Conservation (phyloP, 371 early-diverging fungal genomes). For the Mortierella polycephala region DNA sequence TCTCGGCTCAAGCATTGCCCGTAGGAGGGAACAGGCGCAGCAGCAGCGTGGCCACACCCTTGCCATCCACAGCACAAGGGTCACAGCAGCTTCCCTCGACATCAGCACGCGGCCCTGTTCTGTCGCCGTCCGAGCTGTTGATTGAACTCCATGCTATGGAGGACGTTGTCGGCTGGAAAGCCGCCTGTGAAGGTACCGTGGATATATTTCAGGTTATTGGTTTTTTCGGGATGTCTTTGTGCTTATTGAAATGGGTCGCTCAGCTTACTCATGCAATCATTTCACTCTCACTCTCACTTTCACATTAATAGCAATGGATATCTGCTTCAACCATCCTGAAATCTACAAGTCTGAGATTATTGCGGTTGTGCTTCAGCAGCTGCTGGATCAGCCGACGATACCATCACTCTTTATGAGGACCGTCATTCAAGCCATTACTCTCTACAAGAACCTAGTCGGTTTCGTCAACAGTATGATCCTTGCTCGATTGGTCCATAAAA, state of each 20-base stretch:
- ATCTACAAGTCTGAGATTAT: constrained; percentile 76
- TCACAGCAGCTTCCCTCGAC: constrained; percentile 18
- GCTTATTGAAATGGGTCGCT: too few species aligned
- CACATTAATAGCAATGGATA: constrained; percentile 63
- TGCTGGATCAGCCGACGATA: constrained; percentile 71
- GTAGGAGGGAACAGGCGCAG: constrained; percentile 9
- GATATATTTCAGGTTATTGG: background rate
- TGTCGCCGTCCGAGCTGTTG: constrained; percentile 69
- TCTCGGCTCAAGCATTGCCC: constrained; percentile 12
- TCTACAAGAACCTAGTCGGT: constrained; percentile 66
- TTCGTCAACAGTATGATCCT: constrained; percentile 69
- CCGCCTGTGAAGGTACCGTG: constrained; percentile 62
- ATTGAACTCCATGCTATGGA: constrained; percentile 69
- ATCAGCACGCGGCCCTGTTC: constrained; percentile 38
- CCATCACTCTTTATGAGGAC: constrained; percentile 82
- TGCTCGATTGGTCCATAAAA: constrained; percentile 67
- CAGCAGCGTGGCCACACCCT: constrained; percentile 4
- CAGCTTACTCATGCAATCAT: background rate
- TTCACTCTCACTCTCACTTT: background rate
- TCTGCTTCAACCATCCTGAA: constrained; percentile 75
- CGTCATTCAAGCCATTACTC: constrained; percentile 75
- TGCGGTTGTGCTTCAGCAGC: constrained; percentile 71
- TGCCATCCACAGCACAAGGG: background rate
- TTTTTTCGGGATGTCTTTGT: too few species aligned
- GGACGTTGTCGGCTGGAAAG: constrained; percentile 63